phyloP scores from a whole-genome alignment of 495 filamentous ascomycete species.

The Penicillium macrosclerotiorum region DNA sequence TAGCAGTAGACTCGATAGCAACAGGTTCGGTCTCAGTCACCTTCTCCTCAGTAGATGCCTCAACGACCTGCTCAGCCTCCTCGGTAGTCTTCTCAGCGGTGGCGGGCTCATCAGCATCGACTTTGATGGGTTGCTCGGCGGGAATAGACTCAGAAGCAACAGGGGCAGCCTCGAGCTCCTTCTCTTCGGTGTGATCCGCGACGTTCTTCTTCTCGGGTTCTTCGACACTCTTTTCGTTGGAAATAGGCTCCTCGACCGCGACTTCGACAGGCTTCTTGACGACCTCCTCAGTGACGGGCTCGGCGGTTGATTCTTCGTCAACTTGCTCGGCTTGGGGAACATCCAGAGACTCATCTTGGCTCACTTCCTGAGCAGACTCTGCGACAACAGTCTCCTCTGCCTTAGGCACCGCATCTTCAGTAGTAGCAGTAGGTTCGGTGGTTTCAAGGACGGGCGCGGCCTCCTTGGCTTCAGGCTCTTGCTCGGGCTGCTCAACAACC shows the following conservation, averaged over 20 bases:
- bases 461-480: slow-evolving; percentile 3
- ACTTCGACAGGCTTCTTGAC: slow-evolving; percentile 7
- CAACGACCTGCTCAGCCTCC: no score
- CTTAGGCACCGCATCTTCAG: neutral
- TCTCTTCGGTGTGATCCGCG: slow-evolving; percentile 9
- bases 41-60: neutral
- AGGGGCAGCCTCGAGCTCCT: slow-evolving; percentile 6
- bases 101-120: no score
- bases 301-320: slow-evolving; percentile 10
- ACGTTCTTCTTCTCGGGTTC: slow-evolving; percentile 8
- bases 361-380: neutral
- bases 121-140: no score
- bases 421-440: neutral
- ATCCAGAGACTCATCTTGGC: neutral
- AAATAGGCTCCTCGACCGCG: slow-evolving; percentile 6
- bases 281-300: slow-evolving; percentile 1
- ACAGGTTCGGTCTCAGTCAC: neutral
- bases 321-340: neutral
- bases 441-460: neutral
- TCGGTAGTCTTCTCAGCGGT: no score
- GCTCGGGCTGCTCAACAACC: slow-evolving; percentile 7
- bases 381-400: neutral
- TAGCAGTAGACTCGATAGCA: slow-evolving; percentile 4
- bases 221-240: neutral
- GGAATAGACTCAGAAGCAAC: neutral